phyloP scores from a whole-genome alignment of 495 filamentous ascomycete species.

The Polyplosphaeria fusca region DNA sequence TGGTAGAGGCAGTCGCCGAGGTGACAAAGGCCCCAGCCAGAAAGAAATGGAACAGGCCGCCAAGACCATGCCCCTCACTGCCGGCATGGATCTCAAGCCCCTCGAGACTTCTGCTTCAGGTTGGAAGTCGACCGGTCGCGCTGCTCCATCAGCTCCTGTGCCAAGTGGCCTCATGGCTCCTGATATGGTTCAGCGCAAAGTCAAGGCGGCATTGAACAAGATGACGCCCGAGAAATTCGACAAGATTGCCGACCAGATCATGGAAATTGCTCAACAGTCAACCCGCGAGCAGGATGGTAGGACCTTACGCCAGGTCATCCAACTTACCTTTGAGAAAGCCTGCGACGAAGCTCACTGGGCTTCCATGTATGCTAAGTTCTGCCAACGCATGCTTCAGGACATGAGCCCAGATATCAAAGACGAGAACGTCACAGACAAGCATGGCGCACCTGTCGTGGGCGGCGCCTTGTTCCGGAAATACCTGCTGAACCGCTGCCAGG shows the following conservation, averaged over 20 bases:
- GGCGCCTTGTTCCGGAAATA: slow-evolving; percentile 97
- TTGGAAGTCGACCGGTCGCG: slow-evolving; percentile 74
- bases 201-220: slow-evolving; percentile 97
- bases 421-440: slow-evolving; percentile 85
- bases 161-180: slow-evolving; percentile 71
- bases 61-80: slow-evolving; percentile 86
- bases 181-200: slow-evolving; percentile 95
- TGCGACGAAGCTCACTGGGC: slow-evolving; percentile 99
- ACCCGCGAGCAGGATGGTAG: slow-evolving; percentile 93
- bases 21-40: slow-evolving; percentile 54
- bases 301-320: slow-evolving; percentile 94
- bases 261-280: slow-evolving; percentile 88
- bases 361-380: slow-evolving; percentile 98
- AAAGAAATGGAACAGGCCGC: slow-evolving; percentile 60
- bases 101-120: slow-evolving; percentile 66
- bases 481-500: slow-evolving; percentile 95
- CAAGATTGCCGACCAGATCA: slow-evolving; percentile 87
- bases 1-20: slow-evolving; percentile 40
- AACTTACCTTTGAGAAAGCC: slow-evolving; percentile 98
- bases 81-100: slow-evolving; percentile 73
- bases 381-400: slow-evolving; percentile 89
- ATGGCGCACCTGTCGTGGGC: slow-evolving; percentile 79
- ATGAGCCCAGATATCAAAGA: slow-evolving; percentile 97
- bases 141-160: slow-evolving; percentile 49
- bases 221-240: slow-evolving; percentile 99